Evolutionary conservation across 805 yeast genomes (phyloP).

Genomic region (Nadsonia fulvescens): DNA sequence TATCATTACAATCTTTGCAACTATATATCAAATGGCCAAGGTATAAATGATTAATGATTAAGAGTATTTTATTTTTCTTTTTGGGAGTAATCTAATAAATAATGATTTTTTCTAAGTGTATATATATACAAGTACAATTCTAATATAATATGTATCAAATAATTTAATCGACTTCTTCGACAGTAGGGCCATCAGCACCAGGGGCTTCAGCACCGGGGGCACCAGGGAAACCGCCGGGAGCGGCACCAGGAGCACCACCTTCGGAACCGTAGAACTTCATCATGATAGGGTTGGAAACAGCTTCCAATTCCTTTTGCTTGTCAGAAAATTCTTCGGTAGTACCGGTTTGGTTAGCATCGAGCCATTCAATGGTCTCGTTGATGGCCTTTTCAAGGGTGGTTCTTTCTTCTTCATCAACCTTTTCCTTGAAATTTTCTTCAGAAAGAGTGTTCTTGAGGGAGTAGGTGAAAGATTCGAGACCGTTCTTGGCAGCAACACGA

Average conservation of each 20-base stretch:
- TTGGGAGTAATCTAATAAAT: too few relatives aligned
- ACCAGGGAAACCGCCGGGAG: conserved; percentile 56
- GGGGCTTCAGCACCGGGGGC: conserved; percentile 49
- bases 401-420: conserved; percentile 48
- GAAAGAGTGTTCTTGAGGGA: conserved; percentile 68
- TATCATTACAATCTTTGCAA: too few relatives aligned
- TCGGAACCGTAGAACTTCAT: conserved; percentile 84
- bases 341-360: conserved; percentile 86
- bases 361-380: conserved; percentile 77
- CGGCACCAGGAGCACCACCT: conserved; percentile 68
- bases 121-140: too few relatives aligned
- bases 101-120: too few relatives aligned
- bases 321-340: conserved; percentile 80
- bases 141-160: not conserved
- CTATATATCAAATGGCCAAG: too few relatives aligned
- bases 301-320: conserved; percentile 91
- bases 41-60: too few relatives aligned
- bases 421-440: conserved; percentile 65
- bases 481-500: conserved; percentile 88
- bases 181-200: conserved; percentile 49
- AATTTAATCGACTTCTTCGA: conserved; percentile 20
- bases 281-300: conserved; percentile 90
- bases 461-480: conserved; percentile 88
- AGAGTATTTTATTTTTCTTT: too few relatives aligned
- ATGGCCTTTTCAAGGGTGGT: conserved; percentile 60